Evolutionary conservation across 75 land plant genomes (phyloP).

Genomic region (Selaginella tamariscina): DNA sequence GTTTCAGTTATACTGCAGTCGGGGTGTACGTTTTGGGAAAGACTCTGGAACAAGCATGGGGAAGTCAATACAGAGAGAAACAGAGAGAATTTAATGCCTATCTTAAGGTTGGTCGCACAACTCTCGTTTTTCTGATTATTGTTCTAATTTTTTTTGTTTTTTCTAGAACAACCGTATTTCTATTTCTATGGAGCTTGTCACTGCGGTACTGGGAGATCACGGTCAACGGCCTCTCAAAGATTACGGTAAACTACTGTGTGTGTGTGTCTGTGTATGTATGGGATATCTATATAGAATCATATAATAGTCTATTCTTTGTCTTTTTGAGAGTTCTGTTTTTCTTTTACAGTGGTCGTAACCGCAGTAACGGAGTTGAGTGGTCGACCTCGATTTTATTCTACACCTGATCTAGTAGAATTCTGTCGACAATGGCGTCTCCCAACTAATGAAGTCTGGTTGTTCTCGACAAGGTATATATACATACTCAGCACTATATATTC

Average conservation of each 20-base stretch:
- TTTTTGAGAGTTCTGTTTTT: neutral
- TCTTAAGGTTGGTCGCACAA: neutral
- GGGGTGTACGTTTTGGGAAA: constrained; percentile 1
- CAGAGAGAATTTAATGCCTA: constrained; percentile 10
- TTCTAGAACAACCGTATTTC: neutral
- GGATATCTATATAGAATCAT: no score
- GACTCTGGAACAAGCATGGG: constrained; percentile 9
- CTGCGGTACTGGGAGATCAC: constrained; percentile 7
- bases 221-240: constrained; percentile 7
- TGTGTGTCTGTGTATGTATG: no score
- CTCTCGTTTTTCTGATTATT: neutral
- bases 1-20: constrained; percentile 5
- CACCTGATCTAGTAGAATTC: constrained; percentile 8
- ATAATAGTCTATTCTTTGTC: no score
- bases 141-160: neutral
- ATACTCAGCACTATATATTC: neutral
- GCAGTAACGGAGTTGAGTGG: constrained; percentile 4
- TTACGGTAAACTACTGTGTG: no score
- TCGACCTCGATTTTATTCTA: constrained; percentile 2
- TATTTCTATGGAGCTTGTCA: constrained; percentile 6
- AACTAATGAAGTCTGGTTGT: constrained; percentile 9
- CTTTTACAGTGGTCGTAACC: constrained; percentile 6
- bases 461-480: constrained; percentile 1
- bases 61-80: neutral
- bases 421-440: constrained; percentile 4